A percentile compares a stretch with the other conserved stretches of the same genome.
phyloP scores from a whole-genome alignment of 345 rosid genomes.

The Pistacia integerrima region DNA sequence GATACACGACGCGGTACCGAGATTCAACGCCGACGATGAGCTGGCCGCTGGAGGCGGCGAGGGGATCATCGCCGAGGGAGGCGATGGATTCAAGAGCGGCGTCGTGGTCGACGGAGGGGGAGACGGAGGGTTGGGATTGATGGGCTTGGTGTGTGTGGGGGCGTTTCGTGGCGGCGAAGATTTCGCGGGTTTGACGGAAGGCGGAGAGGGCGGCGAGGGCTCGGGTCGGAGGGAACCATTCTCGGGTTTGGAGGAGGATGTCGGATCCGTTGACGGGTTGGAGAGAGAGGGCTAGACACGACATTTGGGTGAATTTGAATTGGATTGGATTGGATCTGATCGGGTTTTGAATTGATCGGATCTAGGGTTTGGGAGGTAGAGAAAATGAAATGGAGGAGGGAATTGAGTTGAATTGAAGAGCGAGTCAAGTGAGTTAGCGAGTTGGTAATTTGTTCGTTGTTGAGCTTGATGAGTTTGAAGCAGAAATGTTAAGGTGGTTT shows the following conservation, averaged over 20 bases:
- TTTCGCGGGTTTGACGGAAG: conserved; percentile 88
- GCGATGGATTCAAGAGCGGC: conserved; percentile 44
- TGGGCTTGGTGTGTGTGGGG: conserved; percentile 18
- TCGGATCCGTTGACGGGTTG: conserved; percentile 90
- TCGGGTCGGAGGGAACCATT: conserved; percentile 93
- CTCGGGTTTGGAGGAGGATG: conserved; percentile 87
- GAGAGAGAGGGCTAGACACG: conserved; percentile 86
- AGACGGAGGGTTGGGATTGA: conserved; percentile 30
- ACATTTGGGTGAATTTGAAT: conserved; percentile 39
- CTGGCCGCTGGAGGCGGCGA: conserved; percentile 95
- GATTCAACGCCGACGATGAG: conserved; percentile 96
- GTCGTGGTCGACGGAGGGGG: conserved; percentile 35
- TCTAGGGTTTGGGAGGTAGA: conserved; percentile 10
- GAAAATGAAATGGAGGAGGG: not conserved
- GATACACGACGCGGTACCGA: conserved; percentile 89
- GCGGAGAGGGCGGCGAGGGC: conserved; percentile 91
- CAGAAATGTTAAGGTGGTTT: not conserved
- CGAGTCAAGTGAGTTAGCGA: not conserved
- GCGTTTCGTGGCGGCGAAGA: conserved; percentile 61
- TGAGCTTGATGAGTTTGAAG: not conserved
- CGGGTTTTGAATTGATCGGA: conserved; percentile 1
- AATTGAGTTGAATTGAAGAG: not conserved
- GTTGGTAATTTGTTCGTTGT: not conserved
- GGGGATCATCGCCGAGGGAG: conserved; percentile 91
- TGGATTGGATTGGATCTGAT: conserved; percentile 13